Conservation (phyloP, 2,329 filamentous ascomycete species). For the Aspergillus spinulosporus region DNA sequence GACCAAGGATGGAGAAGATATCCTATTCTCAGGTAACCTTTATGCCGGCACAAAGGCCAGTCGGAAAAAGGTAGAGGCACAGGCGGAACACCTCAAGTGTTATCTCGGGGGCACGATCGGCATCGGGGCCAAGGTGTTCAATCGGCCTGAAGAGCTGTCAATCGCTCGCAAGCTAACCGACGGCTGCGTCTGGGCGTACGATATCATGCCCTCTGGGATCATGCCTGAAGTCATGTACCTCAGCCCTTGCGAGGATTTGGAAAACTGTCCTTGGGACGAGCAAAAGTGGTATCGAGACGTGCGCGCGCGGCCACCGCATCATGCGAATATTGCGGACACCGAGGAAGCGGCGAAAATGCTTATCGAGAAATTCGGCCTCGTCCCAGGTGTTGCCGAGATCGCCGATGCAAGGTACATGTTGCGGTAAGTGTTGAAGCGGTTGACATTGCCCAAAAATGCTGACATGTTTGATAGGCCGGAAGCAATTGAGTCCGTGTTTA, state of each 20-base stretch:
- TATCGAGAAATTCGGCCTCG: slow-evolving; percentile 25
- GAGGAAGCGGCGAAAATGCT: slow-evolving; percentile 22
- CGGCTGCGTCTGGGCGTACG: slow-evolving; percentile 64
- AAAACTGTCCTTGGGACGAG: slow-evolving; percentile 56
- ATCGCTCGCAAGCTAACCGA: slow-evolving; percentile 60
- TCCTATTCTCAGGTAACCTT: slow-evolving; percentile 43
- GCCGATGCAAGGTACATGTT: slow-evolving; percentile 32
- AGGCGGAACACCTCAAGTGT: slow-evolving; percentile 60
- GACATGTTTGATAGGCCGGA: slow-evolving; percentile 46
- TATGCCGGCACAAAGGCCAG: slow-evolving; percentile 22
- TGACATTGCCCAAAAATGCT: background rate
- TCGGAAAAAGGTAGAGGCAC: slow-evolving; percentile 26
- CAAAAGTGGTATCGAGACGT: slow-evolving; percentile 38
- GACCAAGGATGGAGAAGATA: slow-evolving; percentile 40
- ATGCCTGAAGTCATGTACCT: slow-evolving; percentile 62
- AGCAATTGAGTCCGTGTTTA: slow-evolving; percentile 62
- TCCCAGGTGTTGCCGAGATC: slow-evolving; percentile 31
- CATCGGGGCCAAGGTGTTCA: slow-evolving; percentile 59
- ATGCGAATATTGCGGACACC: slow-evolving; percentile 22
- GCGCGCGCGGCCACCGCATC: slow-evolving; percentile 19
- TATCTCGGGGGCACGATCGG: slow-evolving; percentile 64
- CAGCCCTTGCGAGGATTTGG: slow-evolving; percentile 47
- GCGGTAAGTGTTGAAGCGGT: slow-evolving; percentile 24
- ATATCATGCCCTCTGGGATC: slow-evolving; percentile 56
- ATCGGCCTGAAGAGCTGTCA: slow-evolving; percentile 54